Percentiles rank a stretch among this genome's conserved stretches.
phyloP scores from a whole-genome alignment of 192 early-diverging fungal species.

The Coemansia sp. region DNA sequence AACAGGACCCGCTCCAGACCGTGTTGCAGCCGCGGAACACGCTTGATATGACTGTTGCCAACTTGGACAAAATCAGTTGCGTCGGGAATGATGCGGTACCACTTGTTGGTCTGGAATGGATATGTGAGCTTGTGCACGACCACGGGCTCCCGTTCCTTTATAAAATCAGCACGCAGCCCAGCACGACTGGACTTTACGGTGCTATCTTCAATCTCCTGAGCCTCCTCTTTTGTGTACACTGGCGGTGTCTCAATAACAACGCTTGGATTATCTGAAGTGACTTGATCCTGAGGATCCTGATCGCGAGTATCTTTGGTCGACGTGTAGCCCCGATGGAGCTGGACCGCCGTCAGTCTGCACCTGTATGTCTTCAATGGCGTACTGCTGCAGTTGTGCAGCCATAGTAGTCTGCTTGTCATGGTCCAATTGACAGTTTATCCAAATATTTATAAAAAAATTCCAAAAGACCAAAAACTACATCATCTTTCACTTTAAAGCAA shows the following conservation, averaged over 20 bases:
- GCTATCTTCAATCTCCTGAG: constrained; percentile 8
- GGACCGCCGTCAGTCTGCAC: not conserved
- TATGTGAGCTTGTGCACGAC: constrained; percentile 33
- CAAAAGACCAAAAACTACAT: too few relatives aligned
- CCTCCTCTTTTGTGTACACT: constrained; percentile 37
- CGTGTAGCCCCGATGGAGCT: too few relatives aligned
- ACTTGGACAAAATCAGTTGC: constrained; percentile 11
- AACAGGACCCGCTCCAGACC: constrained; percentile 48
- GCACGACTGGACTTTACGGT: constrained; percentile 1
- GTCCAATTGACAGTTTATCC: too few relatives aligned
- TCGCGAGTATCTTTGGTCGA: not conserved
- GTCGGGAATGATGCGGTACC: constrained; percentile 37
- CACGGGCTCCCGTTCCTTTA: constrained; percentile 38
- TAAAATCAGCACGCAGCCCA: constrained; percentile 23
- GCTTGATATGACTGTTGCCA: constrained; percentile 32
- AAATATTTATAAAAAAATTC: too few relatives aligned
- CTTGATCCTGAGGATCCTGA: not conserved
- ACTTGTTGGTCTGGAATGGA: constrained; percentile 37
- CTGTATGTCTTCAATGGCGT: not conserved
- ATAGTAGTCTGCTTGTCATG: too few relatives aligned
- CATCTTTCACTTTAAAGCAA: too few relatives aligned
- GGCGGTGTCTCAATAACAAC: constrained; percentile 30
- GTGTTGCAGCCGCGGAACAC: constrained; percentile 48
- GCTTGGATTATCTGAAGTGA: constrained; percentile 3
- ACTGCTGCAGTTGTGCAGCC: not conserved